Evolutionary conservation across 345 rosid species (phyloP).

Genomic region (Bretschneidera sinensis): DNA sequence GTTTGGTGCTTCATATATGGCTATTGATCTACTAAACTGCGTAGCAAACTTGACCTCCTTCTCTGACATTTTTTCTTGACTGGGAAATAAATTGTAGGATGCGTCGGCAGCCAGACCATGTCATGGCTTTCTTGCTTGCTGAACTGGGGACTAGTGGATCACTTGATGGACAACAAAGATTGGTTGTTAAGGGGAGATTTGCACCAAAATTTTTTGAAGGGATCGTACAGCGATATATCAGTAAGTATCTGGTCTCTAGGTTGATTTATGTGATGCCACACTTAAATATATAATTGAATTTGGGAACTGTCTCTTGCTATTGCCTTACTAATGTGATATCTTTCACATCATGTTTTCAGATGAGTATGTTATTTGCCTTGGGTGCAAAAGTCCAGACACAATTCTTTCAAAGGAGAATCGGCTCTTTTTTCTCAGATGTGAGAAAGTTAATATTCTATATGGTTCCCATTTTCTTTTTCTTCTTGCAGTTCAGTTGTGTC

Average conservation of each 20-base stretch:
- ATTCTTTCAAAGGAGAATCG: conserved; percentile 69
- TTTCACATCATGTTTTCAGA: conserved; percentile 24
- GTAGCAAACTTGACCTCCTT: no score
- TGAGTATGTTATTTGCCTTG: conserved; percentile 57
- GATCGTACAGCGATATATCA: conserved; percentile 76
- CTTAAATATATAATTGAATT: background rate
- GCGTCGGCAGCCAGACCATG: conserved; percentile 97
- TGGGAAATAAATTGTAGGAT: conserved; percentile 38
- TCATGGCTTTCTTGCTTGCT: conserved; percentile 83
- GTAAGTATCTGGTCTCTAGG: conserved; percentile 41
- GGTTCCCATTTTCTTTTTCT: background rate
- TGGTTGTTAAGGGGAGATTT: conserved; percentile 90
- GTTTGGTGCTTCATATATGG: background rate
- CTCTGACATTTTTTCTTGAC: background rate
- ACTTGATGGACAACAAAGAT: conserved; percentile 86
- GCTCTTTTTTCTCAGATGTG: conserved; percentile 67
- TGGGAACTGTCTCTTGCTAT: background rate
- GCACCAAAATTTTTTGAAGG: conserved; percentile 92
- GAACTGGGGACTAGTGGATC: conserved; percentile 97
- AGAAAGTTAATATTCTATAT: conserved; percentile 41
- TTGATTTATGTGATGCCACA: background rate
- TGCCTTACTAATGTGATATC: background rate
- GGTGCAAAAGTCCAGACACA: conserved; percentile 71
- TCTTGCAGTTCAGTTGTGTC: background rate
- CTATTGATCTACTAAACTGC: background rate